Base-by-base conservation (phyloP, 352 stramenopile genomes). In the Globisporangium abappressorium region DNA sequence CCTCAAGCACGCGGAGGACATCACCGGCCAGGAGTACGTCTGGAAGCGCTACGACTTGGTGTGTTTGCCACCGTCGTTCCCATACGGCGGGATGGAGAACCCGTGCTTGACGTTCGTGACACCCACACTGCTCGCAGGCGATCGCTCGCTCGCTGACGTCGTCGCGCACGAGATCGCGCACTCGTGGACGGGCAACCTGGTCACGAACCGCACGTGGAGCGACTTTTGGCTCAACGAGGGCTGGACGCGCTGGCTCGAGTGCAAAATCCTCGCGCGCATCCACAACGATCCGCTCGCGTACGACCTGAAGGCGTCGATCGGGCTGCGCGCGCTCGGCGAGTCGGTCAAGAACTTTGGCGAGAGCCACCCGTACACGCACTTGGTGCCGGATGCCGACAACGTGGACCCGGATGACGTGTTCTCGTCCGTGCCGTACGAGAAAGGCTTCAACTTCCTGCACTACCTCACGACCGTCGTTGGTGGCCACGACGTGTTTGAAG, bases 221-320 rank as follows among this genome's bases (percentile, higher is more conserved):
- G 90, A 99, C 74, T 99, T 99, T 75, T 99, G 96, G 97, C 78
- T 99, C n/a, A 99, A 99, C 72, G 98, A 99, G 69, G 96, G 97
- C 14, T 99, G 94, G 94, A 99, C 97, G 1, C 90, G 97, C 65
- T 99, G 97, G 87, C 85, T 99, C n/a, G 91, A 99, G 79, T 85
- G 97, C 41, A 98, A 98, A 71, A 99, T 99, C 65, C 96, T 98
- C 81, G 83, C 81, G 3, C 74, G 71, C 5, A 88, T 87, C 58
- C 64, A 78, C 20, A 66, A 76, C 49, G 78, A 86, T 38, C 77
- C 77, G 11, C 61, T 68, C 8, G 61, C 56, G 43, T 86, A 84
- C 71, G 82, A 91, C 57, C 69, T 91, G 3, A 85, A 88, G 62
- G 82, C 82, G 43, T 70, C 75, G 6, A 76, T 91, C 28, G 81